A percentile compares a stretch with the other conserved stretches of the same genome.
These are phyloP conservation scores for Talaromyces albobiverticillius DNA, from an alignment of 2,329 filamentous ascomycete genomes.

Conservation along the genomic window DNA sequence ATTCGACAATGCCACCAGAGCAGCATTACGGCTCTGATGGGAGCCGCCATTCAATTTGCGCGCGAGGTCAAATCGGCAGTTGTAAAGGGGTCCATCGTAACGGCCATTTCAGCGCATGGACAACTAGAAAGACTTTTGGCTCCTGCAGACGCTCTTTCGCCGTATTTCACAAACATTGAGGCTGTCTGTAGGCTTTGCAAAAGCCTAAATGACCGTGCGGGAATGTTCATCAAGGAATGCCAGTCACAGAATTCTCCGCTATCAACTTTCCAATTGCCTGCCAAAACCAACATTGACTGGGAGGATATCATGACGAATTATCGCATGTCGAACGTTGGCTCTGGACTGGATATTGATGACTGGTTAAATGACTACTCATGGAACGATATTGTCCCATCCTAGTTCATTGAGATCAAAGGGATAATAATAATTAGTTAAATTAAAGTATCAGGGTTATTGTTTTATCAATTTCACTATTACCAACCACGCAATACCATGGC, in stretches of 20 bases:
- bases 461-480: too few relatives aligned
- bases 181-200: not conserved
- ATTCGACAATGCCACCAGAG: constrained; percentile 7
- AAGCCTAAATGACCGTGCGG: not conserved
- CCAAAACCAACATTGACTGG: not conserved
- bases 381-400: too few relatives aligned
- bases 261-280: not conserved
- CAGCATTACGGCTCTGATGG: constrained; percentile 1
- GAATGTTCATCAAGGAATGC: not conserved
- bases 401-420: too few relatives aligned
- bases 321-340: not conserved
- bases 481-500: too few relatives aligned
- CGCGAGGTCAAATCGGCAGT: not conserved
- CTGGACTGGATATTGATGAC: not conserved
- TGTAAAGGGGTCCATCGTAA: not conserved
- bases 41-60: constrained; percentile 6
- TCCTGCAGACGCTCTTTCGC: not conserved
- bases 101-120: not conserved
- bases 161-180: constrained; percentile 1
- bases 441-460: too few relatives aligned
- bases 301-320: constrained; percentile 1
- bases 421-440: too few relatives aligned
- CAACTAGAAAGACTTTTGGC: constrained; percentile 3
- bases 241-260: not conserved
- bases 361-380: constrained; percentile 1